Evolutionary conservation across 495 filamentous ascomycete genomes (phyloP), one percentile per base, ranked within the genome.

Genomic region (Sabuloglossum arenarium): DNA sequence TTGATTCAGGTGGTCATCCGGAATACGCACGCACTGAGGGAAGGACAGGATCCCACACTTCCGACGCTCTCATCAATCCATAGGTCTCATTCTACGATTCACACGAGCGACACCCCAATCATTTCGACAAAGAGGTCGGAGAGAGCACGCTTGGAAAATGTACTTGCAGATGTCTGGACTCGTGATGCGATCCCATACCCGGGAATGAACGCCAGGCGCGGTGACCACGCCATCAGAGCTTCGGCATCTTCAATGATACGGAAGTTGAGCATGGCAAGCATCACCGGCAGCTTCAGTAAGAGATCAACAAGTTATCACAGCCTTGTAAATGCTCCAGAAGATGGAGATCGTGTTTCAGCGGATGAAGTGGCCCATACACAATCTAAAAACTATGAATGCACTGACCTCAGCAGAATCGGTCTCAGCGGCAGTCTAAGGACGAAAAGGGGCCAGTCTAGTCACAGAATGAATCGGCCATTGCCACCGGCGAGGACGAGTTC

Each of bases 1-100:
- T 70, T 74, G 47, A 79, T 66, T 68, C 82, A 89, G 61, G 81
- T 96, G 42, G 84, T 94, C 37, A 88, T 98, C 63, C 88, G 85
- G 62, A 94, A 93, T 61, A 96, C 91, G 1, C 80, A 82, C 63
- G 79, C 77, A 21, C 73, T 79, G 25, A 81, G 83, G 58, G 77
- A 79, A 51, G 66, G 60, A 1, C 64, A 68, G 6, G 72, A 71
- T 27, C 54, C 64, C 45, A 58, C 61, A 46, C 58, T 67, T 52
- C 32, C 69, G 28, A 62, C 67, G n/a, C 62, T 66, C 12, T 63
- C 76, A 10, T 67, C 69, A 52, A 77, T 88, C 55, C 79, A 76
- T 58, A 73, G 85, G 43, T 88, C 85, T 10, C 78, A 82, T 53
- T 88, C 85, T 4, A 71, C 87, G 46, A 67, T 84, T 19, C 78